Evolutionary conservation across 805 yeast genomes (phyloP).

Genomic region (Schizosaccharomyces octosporus): DNA sequence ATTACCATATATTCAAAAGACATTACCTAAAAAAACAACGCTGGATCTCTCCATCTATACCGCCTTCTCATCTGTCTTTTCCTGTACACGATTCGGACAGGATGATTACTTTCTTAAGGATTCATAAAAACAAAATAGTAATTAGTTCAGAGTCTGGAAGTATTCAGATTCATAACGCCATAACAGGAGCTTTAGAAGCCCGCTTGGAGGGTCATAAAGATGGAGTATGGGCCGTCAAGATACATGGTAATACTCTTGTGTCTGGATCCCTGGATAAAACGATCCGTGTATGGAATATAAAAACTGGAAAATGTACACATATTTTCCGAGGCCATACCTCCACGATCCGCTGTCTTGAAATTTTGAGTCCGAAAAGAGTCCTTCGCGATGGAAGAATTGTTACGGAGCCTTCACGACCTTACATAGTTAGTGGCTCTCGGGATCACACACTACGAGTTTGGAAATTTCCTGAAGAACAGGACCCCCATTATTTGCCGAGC

Average conservation of each 20-base stretch:
- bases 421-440: conserved; percentile 63
- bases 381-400: conserved; percentile 33
- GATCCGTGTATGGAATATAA: conserved; percentile 79
- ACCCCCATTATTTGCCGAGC: not conserved
- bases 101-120: conserved; percentile 86
- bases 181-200: conserved; percentile 36
- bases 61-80: conserved; percentile 41
- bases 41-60: conserved; percentile 57
- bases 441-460: conserved; percentile 81
- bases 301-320: conserved; percentile 68
- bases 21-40: conserved; percentile 32
- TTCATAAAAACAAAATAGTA: conserved; percentile 69
- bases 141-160: conserved; percentile 78
- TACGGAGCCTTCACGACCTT: conserved; percentile 36
- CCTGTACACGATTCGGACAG: conserved; percentile 39
- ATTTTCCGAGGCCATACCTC: conserved; percentile 74
- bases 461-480: conserved; percentile 23
- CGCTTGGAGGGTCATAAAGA: conserved; percentile 77
- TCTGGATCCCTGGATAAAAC: conserved; percentile 90
- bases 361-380: conserved; percentile 22
- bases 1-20: conserved; percentile 12
- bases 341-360: conserved; percentile 63
- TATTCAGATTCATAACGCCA: conserved; percentile 59
- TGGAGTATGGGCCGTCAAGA: conserved; percentile 95
- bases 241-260: conserved; percentile 50